Evolutionary conservation across 768 basidiomycete genomes (phyloP).

Genomic region (Calocybe gangraenosa): DNA sequence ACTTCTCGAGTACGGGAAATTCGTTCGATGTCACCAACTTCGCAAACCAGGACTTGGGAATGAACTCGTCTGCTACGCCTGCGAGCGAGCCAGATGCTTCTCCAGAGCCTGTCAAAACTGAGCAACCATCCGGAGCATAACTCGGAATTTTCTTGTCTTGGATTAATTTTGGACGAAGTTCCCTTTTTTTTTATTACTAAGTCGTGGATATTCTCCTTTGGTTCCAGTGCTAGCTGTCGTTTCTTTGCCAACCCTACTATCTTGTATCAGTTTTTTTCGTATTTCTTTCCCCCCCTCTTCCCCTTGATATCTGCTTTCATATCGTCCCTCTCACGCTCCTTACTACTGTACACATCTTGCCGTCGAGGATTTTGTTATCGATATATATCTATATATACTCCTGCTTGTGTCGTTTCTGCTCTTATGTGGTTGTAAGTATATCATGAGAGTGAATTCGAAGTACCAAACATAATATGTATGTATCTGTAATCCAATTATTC

Average conservation of each 20-base stretch:
- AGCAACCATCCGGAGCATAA: constrained; percentile 39
- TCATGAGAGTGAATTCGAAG: constrained; percentile 12
- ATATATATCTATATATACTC: constrained; percentile 30
- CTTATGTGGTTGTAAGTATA: constrained; percentile 10
- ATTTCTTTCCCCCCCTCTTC: too few relatives aligned
- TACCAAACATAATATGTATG: constrained; percentile 11
- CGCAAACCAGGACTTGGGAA: constrained; percentile 60
- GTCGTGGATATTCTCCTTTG: constrained; percentile 15
- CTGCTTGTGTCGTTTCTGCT: constrained; percentile 15
- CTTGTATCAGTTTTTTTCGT: too few relatives aligned
- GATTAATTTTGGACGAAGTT: constrained; percentile 10
- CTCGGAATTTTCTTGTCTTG: constrained; percentile 16
- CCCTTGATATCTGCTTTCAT: constrained; percentile 20
- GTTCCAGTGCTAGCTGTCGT: not conserved
- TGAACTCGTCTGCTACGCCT: constrained; percentile 48
- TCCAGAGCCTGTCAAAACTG: constrained; percentile 63
- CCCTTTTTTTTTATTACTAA: constrained; percentile 4
- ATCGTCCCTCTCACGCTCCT: constrained; percentile 26
- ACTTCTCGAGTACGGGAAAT: constrained; percentile 58
- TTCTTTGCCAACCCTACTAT: constrained; percentile 12
- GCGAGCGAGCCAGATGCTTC: constrained; percentile 60
- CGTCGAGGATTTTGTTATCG: constrained; percentile 31
- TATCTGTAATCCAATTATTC: constrained; percentile 3
- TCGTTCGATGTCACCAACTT: constrained; percentile 72
- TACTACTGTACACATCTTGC: constrained; percentile 36